Conservation (phyloP, 345 rosid genomes). For the Salix suchowensis region DNA sequence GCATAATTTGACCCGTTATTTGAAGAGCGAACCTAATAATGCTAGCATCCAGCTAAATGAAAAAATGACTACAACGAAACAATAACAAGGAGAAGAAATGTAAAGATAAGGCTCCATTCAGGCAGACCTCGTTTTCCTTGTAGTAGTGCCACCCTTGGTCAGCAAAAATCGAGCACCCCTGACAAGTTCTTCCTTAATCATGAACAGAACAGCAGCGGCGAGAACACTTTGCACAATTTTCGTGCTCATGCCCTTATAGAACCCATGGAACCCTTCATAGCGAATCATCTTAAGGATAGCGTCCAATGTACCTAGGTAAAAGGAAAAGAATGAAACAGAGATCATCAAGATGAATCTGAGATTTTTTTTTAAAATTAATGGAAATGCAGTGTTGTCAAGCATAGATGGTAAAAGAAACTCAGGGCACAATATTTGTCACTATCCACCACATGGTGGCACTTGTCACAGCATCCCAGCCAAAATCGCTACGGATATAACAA, state of each 20-base stretch:
- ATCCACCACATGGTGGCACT: background rate
- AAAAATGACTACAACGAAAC: background rate
- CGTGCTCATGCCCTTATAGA: conserved; percentile 96
- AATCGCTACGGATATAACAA: background rate
- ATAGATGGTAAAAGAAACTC: background rate
- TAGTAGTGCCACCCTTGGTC: conserved; percentile 18
- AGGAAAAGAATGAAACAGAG: background rate
- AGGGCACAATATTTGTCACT: background rate
- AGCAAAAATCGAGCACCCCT: conserved; percentile 57
- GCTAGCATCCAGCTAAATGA: background rate
- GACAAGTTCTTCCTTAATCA: conserved; percentile 94
- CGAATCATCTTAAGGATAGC: conserved; percentile 84
- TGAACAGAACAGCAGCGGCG: conserved; percentile 85
- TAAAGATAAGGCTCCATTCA: conserved; percentile 15
- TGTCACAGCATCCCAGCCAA: background rate
- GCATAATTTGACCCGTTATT: too few species aligned
- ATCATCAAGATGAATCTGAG: background rate
- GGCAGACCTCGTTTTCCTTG: conserved; percentile 32
- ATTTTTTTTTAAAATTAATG: background rate
- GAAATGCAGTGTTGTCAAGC: background rate
- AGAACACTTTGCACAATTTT: conserved; percentile 88
- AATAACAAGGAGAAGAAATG: background rate
- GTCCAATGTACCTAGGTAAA: conserved; percentile 59
- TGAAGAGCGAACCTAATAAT: background rate
- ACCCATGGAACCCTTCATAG: conserved; percentile 74